Base-by-base conservation (phyloP, 2,329 filamentous ascomycete species). In the Colletotrichum scovillei region DNA sequence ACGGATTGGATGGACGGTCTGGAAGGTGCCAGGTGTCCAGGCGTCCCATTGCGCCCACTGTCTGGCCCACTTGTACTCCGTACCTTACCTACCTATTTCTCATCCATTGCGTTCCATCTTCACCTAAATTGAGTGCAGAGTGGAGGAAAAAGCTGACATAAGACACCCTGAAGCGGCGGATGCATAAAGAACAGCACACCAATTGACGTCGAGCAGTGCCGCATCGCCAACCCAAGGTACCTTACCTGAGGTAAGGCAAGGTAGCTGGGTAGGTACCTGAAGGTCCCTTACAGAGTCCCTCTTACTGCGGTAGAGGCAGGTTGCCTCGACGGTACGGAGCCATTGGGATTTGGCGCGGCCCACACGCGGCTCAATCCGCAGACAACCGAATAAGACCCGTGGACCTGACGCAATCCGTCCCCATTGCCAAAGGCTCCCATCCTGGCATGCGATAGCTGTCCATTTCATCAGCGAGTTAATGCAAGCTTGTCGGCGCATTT, bases 361-460 rank as follows among this genome's bases (percentile, higher is more conserved):
- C 67, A 69, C 67, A 46, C n/a, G 62, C 67, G 67, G 68, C 63
- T 71, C 60, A 58, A 58, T 66, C 67, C 67, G 67, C 63, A 53
- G 55, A 52, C 53, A 6, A 35, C 22, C 11, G 38, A 38, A 64
- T 19, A 19, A 42, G 38, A 42, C 38, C 38, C 38, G 38, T 42
- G 49, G 32, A 22, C 62, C 55, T 71, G 63, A 66, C 63, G 63
- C 55, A 67, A 66, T 66, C 38, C 46, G 35, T 67, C 38, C 35
- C 42, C 42, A 14, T 49, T 28, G 6, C 42, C 19, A 38, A 42
- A 28, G 42, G 26, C 55, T 53, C 16, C 63, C 38, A 26, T 26
- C 24, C 56, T 49, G 58, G 32, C 32, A 35, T 56, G 26, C 63
- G 42, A 69, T 71, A 67, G 63, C 42, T 71, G 63, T 71, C 67